Conservation (phyloP, 164 flowering plant species). For the Cinnamomum chago region DNA sequence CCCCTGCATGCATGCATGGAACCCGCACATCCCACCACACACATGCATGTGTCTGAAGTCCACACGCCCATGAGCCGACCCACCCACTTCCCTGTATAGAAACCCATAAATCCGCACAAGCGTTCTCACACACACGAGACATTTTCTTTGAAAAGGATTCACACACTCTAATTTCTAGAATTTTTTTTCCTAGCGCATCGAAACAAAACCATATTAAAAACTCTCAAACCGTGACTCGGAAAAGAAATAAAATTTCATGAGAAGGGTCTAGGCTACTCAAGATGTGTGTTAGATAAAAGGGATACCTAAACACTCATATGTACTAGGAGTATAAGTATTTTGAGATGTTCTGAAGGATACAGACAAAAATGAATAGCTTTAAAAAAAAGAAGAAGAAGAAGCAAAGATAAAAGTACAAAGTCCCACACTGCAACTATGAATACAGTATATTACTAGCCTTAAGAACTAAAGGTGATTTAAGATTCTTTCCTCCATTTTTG, state of each 20-base stretch:
- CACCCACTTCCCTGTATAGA: neutral
- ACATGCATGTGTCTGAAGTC: neutral
- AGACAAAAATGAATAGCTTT: neutral
- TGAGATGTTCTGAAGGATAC: neutral
- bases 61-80: neutral
- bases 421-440: neutral
- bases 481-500: neutral
- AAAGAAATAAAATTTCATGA: neutral
- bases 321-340: neutral
- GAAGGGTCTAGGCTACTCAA: neutral
- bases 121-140: neutral
- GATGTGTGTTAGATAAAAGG: neutral
- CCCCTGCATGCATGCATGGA: too few species aligned
- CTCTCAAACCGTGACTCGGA: neutral
- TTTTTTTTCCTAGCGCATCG: neutral
- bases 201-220: too few species aligned
- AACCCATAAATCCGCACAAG: neutral
- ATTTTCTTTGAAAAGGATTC: too few species aligned
- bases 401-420: neutral
- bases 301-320: neutral
- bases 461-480: neutral
- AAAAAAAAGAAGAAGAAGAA: neutral
- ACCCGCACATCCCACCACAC: neutral
- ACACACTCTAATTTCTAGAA: neutral
- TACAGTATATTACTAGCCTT: neutral